phyloP scores from a whole-genome alignment of 2,329 filamentous ascomycete species.

The Aplosporella prunicola region DNA sequence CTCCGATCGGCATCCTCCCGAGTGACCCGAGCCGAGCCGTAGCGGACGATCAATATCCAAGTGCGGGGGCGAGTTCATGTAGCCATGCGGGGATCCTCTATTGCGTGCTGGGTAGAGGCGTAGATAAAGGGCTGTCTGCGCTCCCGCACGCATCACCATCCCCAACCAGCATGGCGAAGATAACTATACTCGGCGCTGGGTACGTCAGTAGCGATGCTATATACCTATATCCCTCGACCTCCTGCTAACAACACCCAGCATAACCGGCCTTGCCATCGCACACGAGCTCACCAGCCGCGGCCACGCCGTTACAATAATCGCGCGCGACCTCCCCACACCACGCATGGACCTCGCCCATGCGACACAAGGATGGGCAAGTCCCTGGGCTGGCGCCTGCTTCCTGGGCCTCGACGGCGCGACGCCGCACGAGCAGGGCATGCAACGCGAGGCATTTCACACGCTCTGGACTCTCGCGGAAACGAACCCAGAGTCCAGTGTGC shows the following conservation, averaged over 20 bases:
- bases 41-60: too few species aligned
- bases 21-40: too few species aligned
- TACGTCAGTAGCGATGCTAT: conserved; percentile 6
- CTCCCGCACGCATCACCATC: not conserved
- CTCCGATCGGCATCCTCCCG: too few species aligned
- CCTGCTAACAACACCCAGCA: conserved; percentile 4
- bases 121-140: not conserved
- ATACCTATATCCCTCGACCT: not conserved
- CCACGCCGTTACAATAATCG: conserved; percentile 25
- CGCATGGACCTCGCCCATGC: conserved; percentile 18
- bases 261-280: conserved; percentile 21
- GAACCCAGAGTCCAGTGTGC: conserved; percentile 13
- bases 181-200: conserved; percentile 12
- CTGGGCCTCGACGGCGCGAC: conserved; percentile 16
- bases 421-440: conserved; percentile 20
- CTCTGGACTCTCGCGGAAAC: conserved; percentile 12
- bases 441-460: conserved; percentile 14
- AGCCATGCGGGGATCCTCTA: too few species aligned
- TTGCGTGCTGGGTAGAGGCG: too few species aligned
- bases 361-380: conserved; percentile 23
- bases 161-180: conserved; percentile 6
- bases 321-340: conserved; percentile 18
- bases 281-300: conserved; percentile 18
- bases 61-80: too few species aligned
- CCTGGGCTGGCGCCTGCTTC: conserved; percentile 26